A percentile compares a stretch with the other conserved stretches of the same genome.
Conservation (phyloP, 352 stramenopile species). For the Globisporangium cylindrosporum region DNA sequence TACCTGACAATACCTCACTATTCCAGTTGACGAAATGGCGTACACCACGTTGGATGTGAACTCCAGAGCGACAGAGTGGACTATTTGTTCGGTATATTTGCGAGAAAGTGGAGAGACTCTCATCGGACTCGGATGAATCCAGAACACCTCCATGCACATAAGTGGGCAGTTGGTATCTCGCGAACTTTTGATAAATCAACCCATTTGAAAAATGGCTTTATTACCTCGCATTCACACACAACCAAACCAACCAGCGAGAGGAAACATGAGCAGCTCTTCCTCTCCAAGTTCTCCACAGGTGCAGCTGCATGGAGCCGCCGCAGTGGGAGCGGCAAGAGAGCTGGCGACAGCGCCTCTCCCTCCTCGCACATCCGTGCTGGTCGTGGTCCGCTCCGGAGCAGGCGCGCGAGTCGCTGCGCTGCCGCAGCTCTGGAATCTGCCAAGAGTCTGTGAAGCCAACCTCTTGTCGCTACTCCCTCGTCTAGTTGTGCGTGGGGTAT, state of each 20-base stretch:
- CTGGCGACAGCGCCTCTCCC: slow-evolving; percentile 1
- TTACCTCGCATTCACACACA: too few relatives aligned
- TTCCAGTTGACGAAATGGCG: background rate
- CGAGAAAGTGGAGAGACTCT: too few relatives aligned
- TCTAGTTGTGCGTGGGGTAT: background rate
- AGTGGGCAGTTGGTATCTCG: background rate
- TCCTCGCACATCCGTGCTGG: background rate
- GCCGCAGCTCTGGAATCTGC: background rate
- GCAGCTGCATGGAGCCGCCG: background rate
- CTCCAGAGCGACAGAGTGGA: too few relatives aligned
- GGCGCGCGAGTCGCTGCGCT: background rate
- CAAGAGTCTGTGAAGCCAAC: background rate
- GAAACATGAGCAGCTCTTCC: background rate
- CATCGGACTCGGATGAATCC: too few relatives aligned
- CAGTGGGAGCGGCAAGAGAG: background rate
- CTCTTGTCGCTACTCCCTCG: background rate
- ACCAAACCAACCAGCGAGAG: background rate
- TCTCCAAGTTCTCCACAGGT: background rate
- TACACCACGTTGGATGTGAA: too few relatives aligned
- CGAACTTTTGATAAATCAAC: background rate
- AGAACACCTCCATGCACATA: background rate
- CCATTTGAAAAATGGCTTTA: background rate
- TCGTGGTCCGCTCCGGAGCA: background rate
- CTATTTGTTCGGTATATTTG: too few relatives aligned
- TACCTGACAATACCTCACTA: background rate